phyloP scores from a whole-genome alignment of 2,329 filamentous ascomycete species.

The Xylariaceae sp. region DNA sequence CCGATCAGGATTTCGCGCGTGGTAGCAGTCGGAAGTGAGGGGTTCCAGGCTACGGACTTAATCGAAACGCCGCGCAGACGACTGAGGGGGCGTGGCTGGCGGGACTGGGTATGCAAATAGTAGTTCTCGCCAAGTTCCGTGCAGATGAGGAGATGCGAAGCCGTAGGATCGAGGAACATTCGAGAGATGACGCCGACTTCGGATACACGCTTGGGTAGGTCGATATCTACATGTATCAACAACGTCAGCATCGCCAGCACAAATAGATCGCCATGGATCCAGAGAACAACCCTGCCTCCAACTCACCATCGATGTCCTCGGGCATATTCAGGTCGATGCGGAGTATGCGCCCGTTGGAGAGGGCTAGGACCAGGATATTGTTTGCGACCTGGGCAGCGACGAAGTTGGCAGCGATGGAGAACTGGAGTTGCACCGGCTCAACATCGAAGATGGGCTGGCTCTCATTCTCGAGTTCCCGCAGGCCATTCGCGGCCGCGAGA shows the following conservation, averaged over 20 bases:
- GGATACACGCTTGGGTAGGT: slow-evolving; percentile 86
- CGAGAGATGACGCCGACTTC: slow-evolving; percentile 89
- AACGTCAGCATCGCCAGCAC: slow-evolving; percentile 11
- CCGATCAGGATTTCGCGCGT: slow-evolving; percentile 92
- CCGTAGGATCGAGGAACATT: slow-evolving; percentile 96
- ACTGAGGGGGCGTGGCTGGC: slow-evolving; percentile 75
- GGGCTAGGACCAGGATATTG: slow-evolving; percentile 87
- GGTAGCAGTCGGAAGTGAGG: slow-evolving; percentile 83
- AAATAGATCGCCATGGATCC: not conserved
- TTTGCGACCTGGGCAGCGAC: slow-evolving; percentile 95
- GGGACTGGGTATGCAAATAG: slow-evolving; percentile 93
- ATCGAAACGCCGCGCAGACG: slow-evolving; percentile 81
- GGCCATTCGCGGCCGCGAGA: slow-evolving; percentile 62
- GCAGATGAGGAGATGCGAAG: slow-evolving; percentile 86
- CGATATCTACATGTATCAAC: slow-evolving; percentile 65
- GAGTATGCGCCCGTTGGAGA: slow-evolving; percentile 87
- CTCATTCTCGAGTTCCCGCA: slow-evolving; percentile 53
- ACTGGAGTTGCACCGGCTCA: slow-evolving; percentile 86
- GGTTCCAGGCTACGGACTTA: slow-evolving; percentile 91
- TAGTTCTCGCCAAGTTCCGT: slow-evolving; percentile 93
- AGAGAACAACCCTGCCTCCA: slow-evolving; percentile 27
- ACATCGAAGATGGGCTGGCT: slow-evolving; percentile 89
- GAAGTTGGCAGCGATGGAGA: slow-evolving; percentile 91
- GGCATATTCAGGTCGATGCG: slow-evolving; percentile 91
- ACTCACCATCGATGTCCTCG: slow-evolving; percentile 76